Percentiles rank a stretch among this genome's conserved stretches.
phyloP scores from a whole-genome alignment of 805 yeast genomes.

The Zygoascus flipseniorum region DNA sequence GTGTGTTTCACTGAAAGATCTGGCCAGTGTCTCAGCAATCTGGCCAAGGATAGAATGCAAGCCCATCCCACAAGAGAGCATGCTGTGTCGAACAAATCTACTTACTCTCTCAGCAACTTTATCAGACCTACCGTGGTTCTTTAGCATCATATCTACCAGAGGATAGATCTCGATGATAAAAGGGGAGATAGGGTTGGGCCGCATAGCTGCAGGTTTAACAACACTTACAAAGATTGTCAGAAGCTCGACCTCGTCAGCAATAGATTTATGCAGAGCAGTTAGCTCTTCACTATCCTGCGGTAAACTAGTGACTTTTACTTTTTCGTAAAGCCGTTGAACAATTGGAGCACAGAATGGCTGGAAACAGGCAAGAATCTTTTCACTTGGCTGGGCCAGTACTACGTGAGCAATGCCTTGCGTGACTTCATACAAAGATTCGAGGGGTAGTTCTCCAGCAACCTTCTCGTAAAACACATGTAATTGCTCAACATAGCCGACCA shows the following conservation, averaged over 20 bases:
- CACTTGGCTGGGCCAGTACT: slow-evolving; percentile 46
- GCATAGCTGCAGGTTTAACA: slow-evolving; percentile 30
- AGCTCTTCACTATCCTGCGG: slow-evolving; percentile 30
- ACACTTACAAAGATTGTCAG: slow-evolving; percentile 52
- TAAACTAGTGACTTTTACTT: slow-evolving; percentile 12
- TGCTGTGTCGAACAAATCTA: slow-evolving; percentile 56
- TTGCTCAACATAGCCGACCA: slow-evolving; percentile 65
- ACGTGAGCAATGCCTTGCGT: slow-evolving; percentile 88
- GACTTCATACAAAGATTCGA: slow-evolving; percentile 64
- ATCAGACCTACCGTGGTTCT: slow-evolving; percentile 48
- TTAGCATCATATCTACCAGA: slow-evolving; percentile 38
- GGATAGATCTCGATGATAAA: slow-evolving; percentile 55
- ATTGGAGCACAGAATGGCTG: slow-evolving; percentile 63
- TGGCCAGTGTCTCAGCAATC: slow-evolving; percentile 56
- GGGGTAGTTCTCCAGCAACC: slow-evolving; percentile 47
- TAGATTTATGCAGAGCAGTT: slow-evolving; percentile 27
- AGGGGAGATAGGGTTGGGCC: slow-evolving; percentile 42
- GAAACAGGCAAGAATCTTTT: slow-evolving; percentile 44
- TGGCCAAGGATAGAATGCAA: slow-evolving; percentile 51
- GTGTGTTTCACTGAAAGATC: slow-evolving; percentile 60
- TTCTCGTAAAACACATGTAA: slow-evolving; percentile 62
- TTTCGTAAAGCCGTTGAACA: slow-evolving; percentile 29
- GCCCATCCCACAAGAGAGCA: slow-evolving; percentile 53
- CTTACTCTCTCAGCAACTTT: slow-evolving; percentile 67
- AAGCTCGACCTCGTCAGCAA: slow-evolving; percentile 71